Conservation (phyloP, 2,329 filamentous ascomycete species). For the Lasiodiplodia hormozganensis region DNA sequence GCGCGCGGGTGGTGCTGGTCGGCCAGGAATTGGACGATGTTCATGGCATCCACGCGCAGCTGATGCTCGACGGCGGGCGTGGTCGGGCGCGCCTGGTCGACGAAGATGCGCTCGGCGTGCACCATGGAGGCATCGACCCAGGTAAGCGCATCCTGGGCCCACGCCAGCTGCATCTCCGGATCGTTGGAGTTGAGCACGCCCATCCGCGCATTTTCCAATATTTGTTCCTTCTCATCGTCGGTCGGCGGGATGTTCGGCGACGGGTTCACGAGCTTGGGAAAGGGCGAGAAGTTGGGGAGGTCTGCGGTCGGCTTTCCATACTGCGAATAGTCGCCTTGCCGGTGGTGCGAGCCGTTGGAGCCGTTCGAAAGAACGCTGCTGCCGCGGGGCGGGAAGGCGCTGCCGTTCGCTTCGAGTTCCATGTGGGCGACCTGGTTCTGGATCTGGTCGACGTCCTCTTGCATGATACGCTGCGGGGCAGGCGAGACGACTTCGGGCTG, state of each 20-base stretch:
- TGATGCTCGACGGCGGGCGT: slow-evolving; percentile 92
- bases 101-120: slow-evolving; percentile 72
- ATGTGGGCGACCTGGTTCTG: slow-evolving; percentile 89
- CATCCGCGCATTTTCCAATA: slow-evolving; percentile 81
- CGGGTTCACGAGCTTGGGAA: slow-evolving; percentile 79
- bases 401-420: slow-evolving; percentile 74
- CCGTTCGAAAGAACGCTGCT: slow-evolving; percentile 33
- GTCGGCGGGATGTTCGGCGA: slow-evolving; percentile 91
- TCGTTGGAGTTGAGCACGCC: slow-evolving; percentile 92
- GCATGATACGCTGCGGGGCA: slow-evolving; percentile 83
- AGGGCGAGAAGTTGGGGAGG: slow-evolving; percentile 84
- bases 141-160: slow-evolving; percentile 90
- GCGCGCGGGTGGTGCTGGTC: slow-evolving; percentile 93
- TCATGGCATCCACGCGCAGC: slow-evolving; percentile 84
- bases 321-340: slow-evolving; percentile 46
- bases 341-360: slow-evolving; percentile 30
- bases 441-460: slow-evolving; percentile 85
- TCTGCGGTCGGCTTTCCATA: slow-evolving; percentile 51
- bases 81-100: slow-evolving; percentile 67
- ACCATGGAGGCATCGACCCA: slow-evolving; percentile 87
- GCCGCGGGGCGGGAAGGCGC: slow-evolving; percentile 14
- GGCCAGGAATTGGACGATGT: slow-evolving; percentile 87
- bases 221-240: slow-evolving; percentile 92
- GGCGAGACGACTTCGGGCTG: slow-evolving; percentile 71
- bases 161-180: slow-evolving; percentile 93